Conservation (phyloP, 1,139 yeast genomes). For the Taphrina wiesneri region DNA sequence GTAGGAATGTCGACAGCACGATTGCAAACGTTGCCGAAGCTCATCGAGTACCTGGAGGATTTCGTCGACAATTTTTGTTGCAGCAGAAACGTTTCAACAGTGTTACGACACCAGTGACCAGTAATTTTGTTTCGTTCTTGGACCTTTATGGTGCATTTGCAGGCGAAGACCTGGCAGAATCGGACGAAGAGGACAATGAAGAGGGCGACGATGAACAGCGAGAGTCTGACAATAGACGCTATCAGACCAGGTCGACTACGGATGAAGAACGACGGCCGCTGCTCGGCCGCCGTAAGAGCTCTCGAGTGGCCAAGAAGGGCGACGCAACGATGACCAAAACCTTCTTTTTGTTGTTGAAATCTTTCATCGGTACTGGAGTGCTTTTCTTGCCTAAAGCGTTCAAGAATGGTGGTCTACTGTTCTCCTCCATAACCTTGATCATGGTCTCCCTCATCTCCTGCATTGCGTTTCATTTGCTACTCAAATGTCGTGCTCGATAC, state of each 20-base stretch:
- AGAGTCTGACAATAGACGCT: slow-evolving; percentile 16
- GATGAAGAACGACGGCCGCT: slow-evolving; percentile 33
- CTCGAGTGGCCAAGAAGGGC: slow-evolving; percentile 35
- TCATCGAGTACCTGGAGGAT: slow-evolving; percentile 88
- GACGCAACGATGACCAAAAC: slow-evolving; percentile 66
- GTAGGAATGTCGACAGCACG: slow-evolving; percentile 39
- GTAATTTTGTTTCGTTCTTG: slow-evolving; percentile 83
- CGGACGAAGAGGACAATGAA: slow-evolving; percentile 49
- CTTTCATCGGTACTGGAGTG: slow-evolving; percentile 97
- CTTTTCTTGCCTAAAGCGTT: slow-evolving; percentile 85
- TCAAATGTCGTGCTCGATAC: slow-evolving; percentile 59
- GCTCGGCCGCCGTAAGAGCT: slow-evolving; percentile 28
- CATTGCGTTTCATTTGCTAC: slow-evolving; percentile 79
- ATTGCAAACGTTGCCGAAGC: slow-evolving; percentile 51
- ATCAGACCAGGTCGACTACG: slow-evolving; percentile 19
- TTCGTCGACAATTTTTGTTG: slow-evolving; percentile 75
- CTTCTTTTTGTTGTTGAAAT: slow-evolving; percentile 71
- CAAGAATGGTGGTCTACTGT: slow-evolving; percentile 73
- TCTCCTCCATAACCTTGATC: slow-evolving; percentile 62
- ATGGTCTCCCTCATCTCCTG: slow-evolving; percentile 76
- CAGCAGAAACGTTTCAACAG: slow-evolving; percentile 42
- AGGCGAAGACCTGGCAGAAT: slow-evolving; percentile 84
- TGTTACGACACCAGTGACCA: slow-evolving; percentile 52
- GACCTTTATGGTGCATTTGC: slow-evolving; percentile 94
- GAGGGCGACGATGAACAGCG: slow-evolving; percentile 42